Percentiles rank a stretch among this genome's conserved stretches.
These are phyloP conservation scores for Hyparrhenia diplandra DNA, from an alignment of 176 grass and related monocot species.

Conservation along the genomic window DNA sequence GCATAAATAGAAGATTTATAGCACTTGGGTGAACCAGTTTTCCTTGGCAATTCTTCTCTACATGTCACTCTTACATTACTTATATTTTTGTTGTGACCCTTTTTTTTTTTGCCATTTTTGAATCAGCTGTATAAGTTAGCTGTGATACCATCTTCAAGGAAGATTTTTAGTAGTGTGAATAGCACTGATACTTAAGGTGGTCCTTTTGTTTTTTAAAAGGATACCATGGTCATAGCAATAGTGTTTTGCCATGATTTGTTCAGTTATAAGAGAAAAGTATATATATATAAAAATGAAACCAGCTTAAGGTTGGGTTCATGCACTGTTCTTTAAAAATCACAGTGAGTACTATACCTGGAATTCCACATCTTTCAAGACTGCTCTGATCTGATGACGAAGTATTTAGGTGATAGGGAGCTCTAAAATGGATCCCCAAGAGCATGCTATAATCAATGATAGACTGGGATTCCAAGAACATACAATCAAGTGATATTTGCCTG, in stretches of 20 bases:
- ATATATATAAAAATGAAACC: background rate
- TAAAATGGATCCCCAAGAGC: conserved; percentile 91
- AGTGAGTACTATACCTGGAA: conserved; percentile 32
- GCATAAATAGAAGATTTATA: background rate
- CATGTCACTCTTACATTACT: background rate
- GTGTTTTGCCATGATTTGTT: background rate
- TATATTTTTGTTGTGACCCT: background rate
- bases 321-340: background rate
- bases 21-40: background rate
- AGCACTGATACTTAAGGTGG: background rate
- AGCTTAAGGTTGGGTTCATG: conserved; percentile 31
- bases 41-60: background rate
- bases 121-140: background rate
- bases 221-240: background rate
- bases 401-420: conserved; percentile 84
- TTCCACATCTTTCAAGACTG: conserved; percentile 37
- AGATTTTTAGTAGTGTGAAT: background rate
- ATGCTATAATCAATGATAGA: conserved; percentile 98
- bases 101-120: background rate
- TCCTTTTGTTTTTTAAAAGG: background rate
- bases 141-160: background rate
- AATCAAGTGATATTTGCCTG: conserved; percentile 96
- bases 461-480: conserved; percentile 95
- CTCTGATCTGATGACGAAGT: conserved; percentile 41
- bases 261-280: background rate